Conservation (phyloP, 2,329 filamentous ascomycete genomes). For the Allantophomopsis cytisporea region DNA sequence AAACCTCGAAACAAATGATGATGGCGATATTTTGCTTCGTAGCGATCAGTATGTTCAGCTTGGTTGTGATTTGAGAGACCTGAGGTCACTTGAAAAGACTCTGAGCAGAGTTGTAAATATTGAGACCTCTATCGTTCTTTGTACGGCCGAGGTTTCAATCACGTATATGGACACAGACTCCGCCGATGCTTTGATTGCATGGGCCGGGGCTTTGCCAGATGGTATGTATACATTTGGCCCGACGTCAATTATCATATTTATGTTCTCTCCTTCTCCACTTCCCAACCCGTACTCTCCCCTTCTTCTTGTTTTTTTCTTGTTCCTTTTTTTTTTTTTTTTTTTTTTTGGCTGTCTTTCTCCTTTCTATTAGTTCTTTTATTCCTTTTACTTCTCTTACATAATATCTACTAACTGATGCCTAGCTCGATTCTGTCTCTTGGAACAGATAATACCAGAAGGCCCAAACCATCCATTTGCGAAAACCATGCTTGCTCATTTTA, state of each 20-base stretch:
- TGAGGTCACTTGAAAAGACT: conserved; percentile 42
- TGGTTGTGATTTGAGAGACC: conserved; percentile 66
- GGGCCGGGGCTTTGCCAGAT: conserved; percentile 59
- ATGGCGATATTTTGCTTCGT: conserved; percentile 38
- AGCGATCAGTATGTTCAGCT: conserved; percentile 66
- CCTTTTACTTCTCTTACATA: background rate
- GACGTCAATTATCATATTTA: no score
- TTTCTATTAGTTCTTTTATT: conserved; percentile 1
- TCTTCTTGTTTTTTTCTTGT: background rate
- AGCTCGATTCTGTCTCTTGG: conserved; percentile 76
- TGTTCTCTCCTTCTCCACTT: no score
- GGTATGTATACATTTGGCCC: conserved; percentile 29
- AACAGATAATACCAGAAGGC: conserved; percentile 75
- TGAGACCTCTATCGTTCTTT: conserved; percentile 51
- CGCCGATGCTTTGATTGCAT: conserved; percentile 62
- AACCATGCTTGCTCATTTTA: conserved; percentile 76
- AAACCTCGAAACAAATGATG: conserved; percentile 25
- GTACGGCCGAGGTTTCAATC: conserved; percentile 80
- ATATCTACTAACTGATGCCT: conserved; percentile 12
- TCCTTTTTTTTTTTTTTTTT: background rate
- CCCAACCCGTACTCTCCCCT: no score
- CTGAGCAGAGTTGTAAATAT: conserved; percentile 45
- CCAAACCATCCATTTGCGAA: conserved; percentile 68
- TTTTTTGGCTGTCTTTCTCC: no score
- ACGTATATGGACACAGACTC: conserved; percentile 73